These are phyloP conservation scores for Rhizopogon sp. DNA, from an alignment of 768 basidiomycete genomes.

Conservation along the genomic window DNA sequence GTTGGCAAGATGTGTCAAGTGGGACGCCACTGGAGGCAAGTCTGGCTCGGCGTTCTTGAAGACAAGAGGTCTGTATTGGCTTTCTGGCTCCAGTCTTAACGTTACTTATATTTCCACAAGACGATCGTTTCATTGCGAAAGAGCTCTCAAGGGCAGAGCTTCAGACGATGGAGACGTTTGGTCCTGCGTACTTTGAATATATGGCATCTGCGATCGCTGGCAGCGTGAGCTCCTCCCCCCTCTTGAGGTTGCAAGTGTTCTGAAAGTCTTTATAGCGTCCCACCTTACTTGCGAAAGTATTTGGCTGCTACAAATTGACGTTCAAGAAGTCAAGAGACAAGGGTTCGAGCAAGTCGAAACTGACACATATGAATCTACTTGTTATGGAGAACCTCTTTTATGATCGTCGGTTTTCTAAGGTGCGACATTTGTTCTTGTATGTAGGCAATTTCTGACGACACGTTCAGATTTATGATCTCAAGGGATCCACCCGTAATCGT, in stretches of 20 bases:
- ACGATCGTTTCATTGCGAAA: conserved; percentile 98
- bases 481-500: conserved; percentile 92
- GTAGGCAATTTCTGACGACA: not conserved
- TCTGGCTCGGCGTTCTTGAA: conserved; percentile 97
- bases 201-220: conserved; percentile 91
- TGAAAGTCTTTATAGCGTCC: conserved; percentile 56
- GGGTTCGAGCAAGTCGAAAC: conserved; percentile 60
- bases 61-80: conserved; percentile 63
- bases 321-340: conserved; percentile 78
- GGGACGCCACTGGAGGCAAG: conserved; percentile 94
- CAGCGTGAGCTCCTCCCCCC: conserved; percentile 47
- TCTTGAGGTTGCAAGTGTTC: conserved; percentile 3
- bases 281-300: conserved; percentile 92
- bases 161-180: conserved; percentile 94
- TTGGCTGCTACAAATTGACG: conserved; percentile 93
- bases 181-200: conserved; percentile 96
- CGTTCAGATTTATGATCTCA: conserved; percentile 88
- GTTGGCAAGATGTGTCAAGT: conserved; percentile 89
- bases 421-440: conserved; percentile 20
- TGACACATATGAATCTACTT: conserved; percentile 89
- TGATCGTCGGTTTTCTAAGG: conserved; percentile 85
- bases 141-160: conserved; percentile 88
- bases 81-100: not conserved
- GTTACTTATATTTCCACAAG: conserved; percentile 33
- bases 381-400: conserved; percentile 99